These are phyloP conservation scores for Syncephalastrum monosporum DNA, from an alignment of 371 early-diverging fungal species.

Conservation along the genomic window DNA sequence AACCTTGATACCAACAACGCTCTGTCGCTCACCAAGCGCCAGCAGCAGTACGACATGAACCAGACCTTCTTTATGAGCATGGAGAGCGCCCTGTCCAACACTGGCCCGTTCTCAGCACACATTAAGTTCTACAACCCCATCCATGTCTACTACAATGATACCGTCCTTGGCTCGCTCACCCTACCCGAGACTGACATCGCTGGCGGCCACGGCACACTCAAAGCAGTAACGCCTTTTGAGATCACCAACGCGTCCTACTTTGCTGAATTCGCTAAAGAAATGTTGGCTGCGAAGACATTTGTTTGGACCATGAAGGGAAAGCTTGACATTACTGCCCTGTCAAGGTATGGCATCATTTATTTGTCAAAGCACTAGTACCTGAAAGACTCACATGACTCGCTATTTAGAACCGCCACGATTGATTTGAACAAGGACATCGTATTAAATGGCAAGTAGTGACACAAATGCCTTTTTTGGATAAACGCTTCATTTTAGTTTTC, in stretches of 20 bases:
- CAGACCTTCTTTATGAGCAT: constrained; percentile 43
- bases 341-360: constrained; percentile 22
- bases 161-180: constrained; percentile 35
- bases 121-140: constrained; percentile 52
- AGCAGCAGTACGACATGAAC: constrained; percentile 23
- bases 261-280: constrained; percentile 40
- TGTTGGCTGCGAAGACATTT: constrained; percentile 47
- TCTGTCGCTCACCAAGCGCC: constrained; percentile 14
- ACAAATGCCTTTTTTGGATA: neutral
- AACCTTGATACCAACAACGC: constrained; percentile 6
- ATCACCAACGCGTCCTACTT: constrained; percentile 42
- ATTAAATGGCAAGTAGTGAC: constrained; percentile 14
- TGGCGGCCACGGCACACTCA: constrained; percentile 41
- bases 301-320: constrained; percentile 50
- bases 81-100: constrained; percentile 44
- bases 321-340: constrained; percentile 48
- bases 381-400: neutral
- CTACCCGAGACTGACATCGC: constrained; percentile 41
- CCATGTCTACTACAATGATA: constrained; percentile 41
- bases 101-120: constrained; percentile 57
- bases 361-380: too few relatives aligned
- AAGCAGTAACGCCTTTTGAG: constrained; percentile 30
- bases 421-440: constrained; percentile 26
- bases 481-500: neutral
- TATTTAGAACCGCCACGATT: constrained; percentile 30